Evolutionary conservation across 2,329 filamentous ascomycete species (phyloP).

Genomic region (Scortechinia acanthostroma): DNA sequence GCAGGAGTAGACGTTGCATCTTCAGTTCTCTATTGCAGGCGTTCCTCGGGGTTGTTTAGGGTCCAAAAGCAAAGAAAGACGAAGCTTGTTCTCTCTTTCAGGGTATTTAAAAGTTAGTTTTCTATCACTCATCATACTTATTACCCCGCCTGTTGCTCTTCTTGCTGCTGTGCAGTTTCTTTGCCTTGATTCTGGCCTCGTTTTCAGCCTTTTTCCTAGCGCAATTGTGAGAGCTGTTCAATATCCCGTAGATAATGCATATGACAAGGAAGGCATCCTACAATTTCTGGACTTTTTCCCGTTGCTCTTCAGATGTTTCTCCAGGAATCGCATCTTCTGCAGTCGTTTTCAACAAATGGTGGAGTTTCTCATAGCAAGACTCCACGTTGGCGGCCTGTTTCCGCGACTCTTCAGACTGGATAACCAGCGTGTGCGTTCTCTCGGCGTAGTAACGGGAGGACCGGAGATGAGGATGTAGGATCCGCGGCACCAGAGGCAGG

Average conservation of each 20-base stretch:
- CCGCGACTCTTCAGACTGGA: slow-evolving; percentile 56
- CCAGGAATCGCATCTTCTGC: slow-evolving; percentile 43
- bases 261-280: slow-evolving; percentile 16
- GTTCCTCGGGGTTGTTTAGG: too few relatives aligned
- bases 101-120: neutral
- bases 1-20: neutral
- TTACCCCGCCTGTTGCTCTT: slow-evolving; percentile 42
- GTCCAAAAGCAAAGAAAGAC: too few relatives aligned
- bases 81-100: too few relatives aligned
- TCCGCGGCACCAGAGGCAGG: slow-evolving; percentile 39
- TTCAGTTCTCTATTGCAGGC: neutral
- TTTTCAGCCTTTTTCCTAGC: slow-evolving; percentile 46
- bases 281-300: slow-evolving; percentile 42
- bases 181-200: slow-evolving; percentile 43
- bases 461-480: slow-evolving; percentile 41
- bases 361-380: slow-evolving; percentile 47
- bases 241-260: too few relatives aligned
- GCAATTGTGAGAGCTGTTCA: slow-evolving; percentile 7
- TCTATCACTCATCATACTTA: slow-evolving; percentile 5
- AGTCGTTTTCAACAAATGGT: slow-evolving; percentile 40
- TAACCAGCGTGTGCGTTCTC: slow-evolving; percentile 42
- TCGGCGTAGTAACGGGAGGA: slow-evolving; percentile 44
- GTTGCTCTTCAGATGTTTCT: slow-evolving; percentile 49
- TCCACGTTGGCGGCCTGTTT: slow-evolving; percentile 54
- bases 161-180: slow-evolving; percentile 55